Evolutionary conservation across 495 filamentous ascomycete species (phyloP), one percentile per base, ranked within the genome.

Genomic region (Friedmanniomyces simplex): DNA sequence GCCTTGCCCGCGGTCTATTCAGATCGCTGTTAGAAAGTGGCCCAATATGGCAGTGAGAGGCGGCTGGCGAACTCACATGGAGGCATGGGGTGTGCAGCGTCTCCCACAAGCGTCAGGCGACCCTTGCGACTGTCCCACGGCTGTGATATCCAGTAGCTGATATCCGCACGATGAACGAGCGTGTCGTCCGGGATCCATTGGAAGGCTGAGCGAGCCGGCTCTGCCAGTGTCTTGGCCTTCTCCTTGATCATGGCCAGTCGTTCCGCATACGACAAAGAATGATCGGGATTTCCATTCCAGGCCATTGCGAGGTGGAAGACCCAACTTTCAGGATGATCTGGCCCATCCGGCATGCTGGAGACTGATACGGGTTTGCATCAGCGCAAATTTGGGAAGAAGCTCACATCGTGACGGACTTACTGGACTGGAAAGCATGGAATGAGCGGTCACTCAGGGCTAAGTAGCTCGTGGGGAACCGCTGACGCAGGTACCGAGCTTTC

Each of bases 31-130:
- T n/a, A 47, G 43, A 6, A 8, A 22, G 6, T 21, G 8, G 43
- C 18, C 7, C 43, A n/a, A n/a, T n/a, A n/a, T n/a, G n/a, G n/a
- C n/a, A n/a, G n/a, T n/a, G 43, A 6, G 21, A n/a, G 18, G 8
- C 43, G 20, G 7, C 43, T 8, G 43, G 43, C 7, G 8, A 8
- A 47, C 43, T 22, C 21, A 47, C 43, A 47, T 60, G 75, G 77
- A 0, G 77, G 73, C 82, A 85, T 85, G 0, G 80, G 72, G 67
- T 86, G 82, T 6, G 79, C 73, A 0, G 82, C 80, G 67, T 85
- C 83, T 2, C 82, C 81, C 6, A 77, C 72, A 22, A 84, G 52
- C 0, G 77, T 77, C 1, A 80, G 69, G 34, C 71, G 63, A 1
- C 79, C 76, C 1, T 62, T 68, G 1, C 59, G 66, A 41, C 72